A percentile compares a stretch with the other conserved stretches of the same genome.
Conservation (phyloP, 257 asterid genomes). For the Salvia hispanica region DNA sequence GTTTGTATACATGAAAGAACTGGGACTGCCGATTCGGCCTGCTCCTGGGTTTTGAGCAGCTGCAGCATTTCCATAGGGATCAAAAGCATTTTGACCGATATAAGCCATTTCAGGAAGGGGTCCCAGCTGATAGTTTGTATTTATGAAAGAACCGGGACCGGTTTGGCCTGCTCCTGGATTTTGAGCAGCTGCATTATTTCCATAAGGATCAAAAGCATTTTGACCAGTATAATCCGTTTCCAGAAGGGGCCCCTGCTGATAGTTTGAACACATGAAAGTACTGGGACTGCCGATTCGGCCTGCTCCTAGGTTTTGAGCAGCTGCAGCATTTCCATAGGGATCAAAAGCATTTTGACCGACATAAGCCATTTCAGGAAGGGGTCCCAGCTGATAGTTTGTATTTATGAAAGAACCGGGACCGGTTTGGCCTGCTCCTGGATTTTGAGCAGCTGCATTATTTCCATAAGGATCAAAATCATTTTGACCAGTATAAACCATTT, state of each 20-base stretch:
- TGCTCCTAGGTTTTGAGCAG: constrained; percentile 45
- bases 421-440: constrained; percentile 39
- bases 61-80: too few relatives aligned
- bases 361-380: too few relatives aligned
- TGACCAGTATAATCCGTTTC: constrained; percentile 32
- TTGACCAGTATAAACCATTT: background rate
- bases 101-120: constrained; percentile 8
- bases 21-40: too few relatives aligned
- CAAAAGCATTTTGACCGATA: background rate
- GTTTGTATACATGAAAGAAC: too few relatives aligned
- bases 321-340: constrained; percentile 37
- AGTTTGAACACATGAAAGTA: constrained; percentile 17
- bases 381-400: background rate
- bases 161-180: too few relatives aligned
- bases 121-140: constrained; percentile 31
- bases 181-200: too few relatives aligned
- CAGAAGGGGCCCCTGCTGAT: constrained; percentile 39
- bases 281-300: constrained; percentile 29
- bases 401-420: constrained; percentile 24
- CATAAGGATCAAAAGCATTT: too few relatives aligned
- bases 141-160: too few relatives aligned
- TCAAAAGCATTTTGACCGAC: constrained; percentile 31
- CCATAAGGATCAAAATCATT: constrained; percentile 36
- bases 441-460: constrained; percentile 41
- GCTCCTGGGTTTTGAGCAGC: constrained; percentile 49